These are phyloP conservation scores for Mycena belliarum DNA, from an alignment of 768 basidiomycete genomes.

Conservation along the genomic window DNA sequence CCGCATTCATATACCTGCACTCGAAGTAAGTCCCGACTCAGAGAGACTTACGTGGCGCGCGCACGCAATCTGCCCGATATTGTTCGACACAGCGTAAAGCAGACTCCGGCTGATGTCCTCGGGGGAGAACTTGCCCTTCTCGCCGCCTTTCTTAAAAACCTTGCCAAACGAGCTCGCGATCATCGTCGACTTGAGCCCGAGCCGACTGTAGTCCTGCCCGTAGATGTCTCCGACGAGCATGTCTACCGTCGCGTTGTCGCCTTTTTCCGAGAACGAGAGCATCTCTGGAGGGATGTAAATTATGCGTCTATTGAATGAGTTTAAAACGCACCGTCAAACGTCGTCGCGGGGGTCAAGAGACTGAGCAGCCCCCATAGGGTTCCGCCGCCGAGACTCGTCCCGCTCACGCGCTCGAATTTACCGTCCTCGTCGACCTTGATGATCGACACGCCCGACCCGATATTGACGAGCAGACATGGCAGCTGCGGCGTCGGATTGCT, in stretches of 20 bases:
- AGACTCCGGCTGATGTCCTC: constrained; percentile 95
- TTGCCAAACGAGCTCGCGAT: constrained; percentile 99
- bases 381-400: constrained; percentile 95
- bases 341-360: constrained; percentile 90
- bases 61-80: constrained; percentile 99
- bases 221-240: constrained; percentile 99
- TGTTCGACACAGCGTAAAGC: constrained; percentile 96
- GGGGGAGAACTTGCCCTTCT: constrained; percentile 77
- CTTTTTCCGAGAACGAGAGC: constrained; percentile 89
- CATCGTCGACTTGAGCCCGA: constrained; percentile 96
- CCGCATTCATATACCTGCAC: constrained; percentile 95
- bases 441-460: constrained; percentile 96
- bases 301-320: not conserved
- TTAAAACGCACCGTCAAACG: constrained; percentile 83
- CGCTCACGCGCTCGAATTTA: constrained; percentile 92
- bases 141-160: constrained; percentile 88
- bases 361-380: constrained; percentile 97
- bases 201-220: constrained; percentile 92
- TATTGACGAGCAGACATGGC: constrained; percentile 96
- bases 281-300: constrained; percentile 67
- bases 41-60: too few relatives aligned
- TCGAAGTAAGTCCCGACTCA: too few relatives aligned
- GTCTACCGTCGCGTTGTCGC: constrained; percentile 92
- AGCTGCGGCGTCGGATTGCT: constrained; percentile 81
- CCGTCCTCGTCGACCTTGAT: constrained; percentile 97